Conservation (phyloP, 2,329 filamentous ascomycete genomes). For the Aureobasidium lini region DNA sequence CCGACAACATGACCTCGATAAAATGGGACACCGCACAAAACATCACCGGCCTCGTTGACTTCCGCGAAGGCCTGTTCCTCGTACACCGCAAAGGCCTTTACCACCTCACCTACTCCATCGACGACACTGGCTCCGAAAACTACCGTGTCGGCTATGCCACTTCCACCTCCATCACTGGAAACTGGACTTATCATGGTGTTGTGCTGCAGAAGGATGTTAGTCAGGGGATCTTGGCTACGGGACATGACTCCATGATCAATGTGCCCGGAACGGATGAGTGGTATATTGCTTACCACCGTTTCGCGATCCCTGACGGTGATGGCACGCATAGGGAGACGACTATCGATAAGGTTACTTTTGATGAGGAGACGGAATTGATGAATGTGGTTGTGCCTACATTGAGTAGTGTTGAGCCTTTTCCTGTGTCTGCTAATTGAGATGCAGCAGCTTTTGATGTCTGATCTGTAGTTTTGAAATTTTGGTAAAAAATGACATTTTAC, state of each 20-base stretch:
- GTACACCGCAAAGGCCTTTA: conserved; percentile 40
- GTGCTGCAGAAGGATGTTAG: conserved; percentile 37
- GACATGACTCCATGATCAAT: conserved; percentile 40
- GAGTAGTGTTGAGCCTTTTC: conserved; percentile 18
- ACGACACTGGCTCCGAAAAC: conserved; percentile 39
- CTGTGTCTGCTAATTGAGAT: not conserved
- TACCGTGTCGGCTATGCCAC: conserved; percentile 45
- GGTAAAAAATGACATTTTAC: too few relatives aligned
- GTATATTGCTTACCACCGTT: conserved; percentile 46
- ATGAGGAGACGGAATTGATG: conserved; percentile 31
- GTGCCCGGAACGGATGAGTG: conserved; percentile 43
- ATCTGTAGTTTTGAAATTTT: too few relatives aligned
- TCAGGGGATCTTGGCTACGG: conserved; percentile 39
- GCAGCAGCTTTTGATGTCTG: too few relatives aligned
- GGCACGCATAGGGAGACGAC: conserved; percentile 39
- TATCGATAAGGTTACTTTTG: conserved; percentile 36
- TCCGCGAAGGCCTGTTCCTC: conserved; percentile 39
- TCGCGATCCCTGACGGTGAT: conserved; percentile 39
- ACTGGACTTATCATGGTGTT: conserved; percentile 40
- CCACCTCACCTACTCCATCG: conserved; percentile 44
- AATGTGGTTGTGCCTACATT: conserved; percentile 32
- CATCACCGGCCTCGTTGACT: conserved; percentile 34
- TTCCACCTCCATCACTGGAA: conserved; percentile 30
- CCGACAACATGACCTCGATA: conserved; percentile 41
- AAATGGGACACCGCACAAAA: conserved; percentile 29